phyloP scores from a whole-genome alignment of 2,329 filamentous ascomycete genomes.

The Penicillium crustosum region DNA sequence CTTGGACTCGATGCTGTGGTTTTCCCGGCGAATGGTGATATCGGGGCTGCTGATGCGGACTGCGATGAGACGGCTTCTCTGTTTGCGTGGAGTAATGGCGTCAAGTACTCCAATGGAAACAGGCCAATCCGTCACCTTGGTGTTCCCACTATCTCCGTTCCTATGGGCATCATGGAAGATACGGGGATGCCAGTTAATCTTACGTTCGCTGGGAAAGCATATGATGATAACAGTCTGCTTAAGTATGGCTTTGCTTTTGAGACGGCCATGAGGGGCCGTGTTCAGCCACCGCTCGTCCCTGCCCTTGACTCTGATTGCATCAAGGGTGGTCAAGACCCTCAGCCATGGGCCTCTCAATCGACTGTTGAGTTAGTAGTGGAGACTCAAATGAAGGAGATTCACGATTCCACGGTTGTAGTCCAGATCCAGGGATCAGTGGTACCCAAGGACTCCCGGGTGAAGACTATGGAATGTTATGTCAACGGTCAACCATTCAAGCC shows the following conservation, averaged over 20 bases:
- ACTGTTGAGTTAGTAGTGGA: slow-evolving; percentile 9
- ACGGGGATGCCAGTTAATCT: slow-evolving; percentile 55
- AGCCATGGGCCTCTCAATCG: not conserved
- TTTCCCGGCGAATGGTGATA: slow-evolving; percentile 54
- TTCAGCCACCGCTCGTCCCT: slow-evolving; percentile 21
- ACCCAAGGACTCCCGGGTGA: slow-evolving; percentile 12
- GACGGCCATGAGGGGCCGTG: slow-evolving; percentile 20
- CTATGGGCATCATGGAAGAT: slow-evolving; percentile 52
- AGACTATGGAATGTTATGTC: slow-evolving; percentile 19
- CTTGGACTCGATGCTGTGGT: slow-evolving; percentile 48
- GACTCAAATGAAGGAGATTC: slow-evolving; percentile 11
- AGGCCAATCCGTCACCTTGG: slow-evolving; percentile 55
- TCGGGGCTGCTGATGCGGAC: slow-evolving; percentile 53
- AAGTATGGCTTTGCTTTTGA: slow-evolving; percentile 32
- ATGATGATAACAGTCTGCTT: slow-evolving; percentile 42
- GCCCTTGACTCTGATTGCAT: slow-evolving; percentile 25
- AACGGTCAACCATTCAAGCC: slow-evolving; percentile 24
- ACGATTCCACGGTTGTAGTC: slow-evolving; percentile 8
- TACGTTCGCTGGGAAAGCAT: slow-evolving; percentile 53
- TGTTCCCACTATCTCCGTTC: slow-evolving; percentile 54
- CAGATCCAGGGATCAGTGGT: slow-evolving; percentile 9
- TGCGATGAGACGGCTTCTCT: slow-evolving; percentile 30
- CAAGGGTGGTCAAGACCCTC: not conserved
- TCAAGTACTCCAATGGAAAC: slow-evolving; percentile 57
- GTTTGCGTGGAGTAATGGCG: slow-evolving; percentile 51